phyloP scores from a whole-genome alignment of 208 protist genomes.

The Acanthamoeba lugdunensis region DNA sequence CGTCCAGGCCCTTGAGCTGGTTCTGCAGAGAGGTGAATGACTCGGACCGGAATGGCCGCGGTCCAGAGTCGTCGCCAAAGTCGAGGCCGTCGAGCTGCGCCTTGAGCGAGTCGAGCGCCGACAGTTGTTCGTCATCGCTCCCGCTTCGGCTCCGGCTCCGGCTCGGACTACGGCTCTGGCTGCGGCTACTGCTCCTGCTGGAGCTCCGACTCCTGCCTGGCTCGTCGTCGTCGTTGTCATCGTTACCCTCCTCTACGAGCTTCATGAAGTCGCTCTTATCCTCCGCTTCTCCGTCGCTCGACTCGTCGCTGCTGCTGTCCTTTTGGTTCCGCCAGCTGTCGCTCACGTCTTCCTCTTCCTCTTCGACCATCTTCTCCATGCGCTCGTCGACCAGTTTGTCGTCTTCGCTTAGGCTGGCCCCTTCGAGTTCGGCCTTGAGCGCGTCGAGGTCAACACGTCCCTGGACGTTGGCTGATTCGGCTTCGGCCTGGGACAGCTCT shows the following conservation, averaged over 20 bases:
- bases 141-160: neutral
- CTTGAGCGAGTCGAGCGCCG: conserved; percentile 29
- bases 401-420: neutral
- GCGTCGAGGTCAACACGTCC: neutral
- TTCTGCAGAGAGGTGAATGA: neutral
- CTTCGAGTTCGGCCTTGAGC: neutral
- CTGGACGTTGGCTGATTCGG: neutral
- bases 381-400: neutral
- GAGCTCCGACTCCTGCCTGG: neutral
- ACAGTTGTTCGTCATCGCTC: neutral
- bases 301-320: neutral
- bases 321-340: conserved; percentile 14
- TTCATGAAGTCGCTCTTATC: conserved; percentile 14
- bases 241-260: neutral
- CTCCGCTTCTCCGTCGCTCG: neutral
- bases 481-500: neutral
- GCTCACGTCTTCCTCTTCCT: neutral
- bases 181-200: neutral
- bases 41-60: neutral
- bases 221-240: neutral
- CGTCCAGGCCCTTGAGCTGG: conserved; percentile 1
- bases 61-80: neutral
- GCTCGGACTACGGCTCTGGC: neutral
- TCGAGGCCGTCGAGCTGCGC: conserved; percentile 23
- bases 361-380: neutral